Evolutionary conservation across 495 filamentous ascomycete species (phyloP).

Genomic region (Aspergillus carlsbadensis): DNA sequence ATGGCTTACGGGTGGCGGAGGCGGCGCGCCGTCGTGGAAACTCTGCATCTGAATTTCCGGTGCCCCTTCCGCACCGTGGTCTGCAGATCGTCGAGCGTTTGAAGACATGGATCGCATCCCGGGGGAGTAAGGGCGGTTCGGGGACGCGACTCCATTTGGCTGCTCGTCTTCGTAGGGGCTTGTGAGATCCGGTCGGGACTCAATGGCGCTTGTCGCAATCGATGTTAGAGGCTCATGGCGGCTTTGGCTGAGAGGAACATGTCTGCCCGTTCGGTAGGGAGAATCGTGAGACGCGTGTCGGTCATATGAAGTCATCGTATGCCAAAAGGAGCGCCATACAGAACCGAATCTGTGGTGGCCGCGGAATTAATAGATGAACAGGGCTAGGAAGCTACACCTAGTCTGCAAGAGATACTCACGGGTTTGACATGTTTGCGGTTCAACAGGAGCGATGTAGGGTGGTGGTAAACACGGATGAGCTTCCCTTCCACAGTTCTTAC

Average conservation of each 20-base stretch:
- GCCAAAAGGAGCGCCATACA: constrained; percentile 83
- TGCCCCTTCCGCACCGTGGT: constrained; percentile 60
- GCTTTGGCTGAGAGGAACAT: constrained; percentile 72
- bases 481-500: constrained; percentile 13
- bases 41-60: constrained; percentile 96
- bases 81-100: constrained; percentile 53
- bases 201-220: constrained; percentile 71
- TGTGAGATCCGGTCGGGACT: constrained; percentile 72
- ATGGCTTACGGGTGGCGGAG: constrained; percentile 80
- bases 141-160: constrained; percentile 51
- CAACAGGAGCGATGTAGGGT: background rate
- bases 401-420: constrained; percentile 18
- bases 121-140: constrained; percentile 75
- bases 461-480: constrained; percentile 4
- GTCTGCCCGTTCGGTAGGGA: constrained; percentile 77
- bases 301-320: constrained; percentile 83
- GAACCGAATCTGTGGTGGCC: constrained; percentile 51
- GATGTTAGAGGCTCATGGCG: constrained; percentile 74
- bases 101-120: constrained; percentile 77
- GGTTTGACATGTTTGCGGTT: constrained; percentile 23
- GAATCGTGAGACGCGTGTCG: constrained; percentile 83
- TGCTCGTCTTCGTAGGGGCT: constrained; percentile 73
- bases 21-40: constrained; percentile 88
- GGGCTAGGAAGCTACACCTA: background rate
- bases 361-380: background rate